Base-by-base conservation (phyloP, 2,329 filamentous ascomycete species). In the Davidsoniella australis region DNA sequence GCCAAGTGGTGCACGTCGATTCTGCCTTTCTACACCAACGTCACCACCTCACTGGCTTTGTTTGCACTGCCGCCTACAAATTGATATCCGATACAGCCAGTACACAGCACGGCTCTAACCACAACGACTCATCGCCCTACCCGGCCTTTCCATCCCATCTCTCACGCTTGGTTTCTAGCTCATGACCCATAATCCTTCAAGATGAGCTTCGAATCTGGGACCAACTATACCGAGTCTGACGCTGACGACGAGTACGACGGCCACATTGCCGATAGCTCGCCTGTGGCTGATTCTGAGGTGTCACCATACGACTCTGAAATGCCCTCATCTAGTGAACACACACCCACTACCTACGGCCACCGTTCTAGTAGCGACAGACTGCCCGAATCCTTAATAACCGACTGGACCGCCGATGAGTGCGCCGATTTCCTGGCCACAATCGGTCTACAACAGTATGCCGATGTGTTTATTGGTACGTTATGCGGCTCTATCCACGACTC, bases 371-470 rank as follows among this genome's bases (percentile, higher is more conserved):
- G 72, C 60, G 78, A 82, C 62, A 69, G 74, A 48, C 69, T 84
- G 56, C 82, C 82, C 56, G 80, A 82, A 59, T 83, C 81, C 44
- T 76, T 82, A 60, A 83, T 89, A 57, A 78, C 78, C 29, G 80
- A 86, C 58, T 91, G 84, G 84, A 80, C 80, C 2, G 80, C 78
- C 14, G 85, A 93, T 53, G 86, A 96, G 66, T 88, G 85, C 65
- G 86, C 86, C 56, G 86, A 94, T 59, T 96, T 93, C 61, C 76
- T 95, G 57, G 74, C 78, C 50, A 79, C 78, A 54, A 75, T 94
- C 58, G 85, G 85, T 33, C 67, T 94, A 58, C 72, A 77, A 56
- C 85, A 94, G 62, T 94, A 94, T 66, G 79, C 82, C 51, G 80
- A 87, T 59, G 72, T 72, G 18, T 93, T 94, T 62, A 70, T 91